These are phyloP conservation scores for Pinus tabuliformis DNA, from an alignment of 75 land plant species.

Conservation along the genomic window DNA sequence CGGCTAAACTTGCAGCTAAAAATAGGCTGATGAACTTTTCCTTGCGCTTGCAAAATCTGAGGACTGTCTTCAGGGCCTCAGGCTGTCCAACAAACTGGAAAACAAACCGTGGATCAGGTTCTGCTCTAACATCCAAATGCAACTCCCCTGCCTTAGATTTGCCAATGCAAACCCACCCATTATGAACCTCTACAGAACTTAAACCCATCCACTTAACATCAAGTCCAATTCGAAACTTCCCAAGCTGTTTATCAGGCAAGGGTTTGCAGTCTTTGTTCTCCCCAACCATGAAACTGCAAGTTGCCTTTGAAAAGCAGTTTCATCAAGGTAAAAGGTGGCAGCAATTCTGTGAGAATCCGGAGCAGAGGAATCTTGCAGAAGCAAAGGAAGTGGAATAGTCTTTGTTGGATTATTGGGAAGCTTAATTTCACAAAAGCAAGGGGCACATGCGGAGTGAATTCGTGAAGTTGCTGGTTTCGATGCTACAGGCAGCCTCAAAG, in stretches of 20 bases:
- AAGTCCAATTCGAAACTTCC: slow-evolving; percentile 26
- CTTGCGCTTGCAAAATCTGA: slow-evolving; percentile 72
- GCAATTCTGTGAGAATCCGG: slow-evolving; percentile 9
- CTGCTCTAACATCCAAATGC: slow-evolving; percentile 66
- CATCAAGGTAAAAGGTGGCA: slow-evolving; percentile 46
- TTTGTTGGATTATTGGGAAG: slow-evolving; percentile 52
- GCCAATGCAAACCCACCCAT: slow-evolving; percentile 26
- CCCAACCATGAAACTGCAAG: slow-evolving; percentile 22
- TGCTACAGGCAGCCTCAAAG: slow-evolving; percentile 51
- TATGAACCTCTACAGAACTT: slow-evolving; percentile 17
- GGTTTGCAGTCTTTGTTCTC: slow-evolving; percentile 39
- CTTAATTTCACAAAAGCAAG: slow-evolving; percentile 62
- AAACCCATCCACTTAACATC: not conserved
- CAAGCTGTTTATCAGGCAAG: slow-evolving; percentile 16
- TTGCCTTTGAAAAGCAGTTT: slow-evolving; percentile 30
- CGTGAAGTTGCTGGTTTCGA: slow-evolving; percentile 23
- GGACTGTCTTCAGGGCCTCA: slow-evolving; percentile 83
- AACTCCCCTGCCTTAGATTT: slow-evolving; percentile 24
- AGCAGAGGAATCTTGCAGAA: slow-evolving; percentile 11
- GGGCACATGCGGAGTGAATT: slow-evolving; percentile 46
- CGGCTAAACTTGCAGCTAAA: slow-evolving; percentile 87
- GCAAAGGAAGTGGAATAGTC: slow-evolving; percentile 61
- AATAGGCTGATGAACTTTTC: slow-evolving; percentile 74
- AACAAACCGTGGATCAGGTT: slow-evolving; percentile 87
- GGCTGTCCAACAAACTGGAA: slow-evolving; percentile 94